Evolutionary conservation across 257 asterid species (phyloP).

Genomic region (Plectranthus barbatus): DNA sequence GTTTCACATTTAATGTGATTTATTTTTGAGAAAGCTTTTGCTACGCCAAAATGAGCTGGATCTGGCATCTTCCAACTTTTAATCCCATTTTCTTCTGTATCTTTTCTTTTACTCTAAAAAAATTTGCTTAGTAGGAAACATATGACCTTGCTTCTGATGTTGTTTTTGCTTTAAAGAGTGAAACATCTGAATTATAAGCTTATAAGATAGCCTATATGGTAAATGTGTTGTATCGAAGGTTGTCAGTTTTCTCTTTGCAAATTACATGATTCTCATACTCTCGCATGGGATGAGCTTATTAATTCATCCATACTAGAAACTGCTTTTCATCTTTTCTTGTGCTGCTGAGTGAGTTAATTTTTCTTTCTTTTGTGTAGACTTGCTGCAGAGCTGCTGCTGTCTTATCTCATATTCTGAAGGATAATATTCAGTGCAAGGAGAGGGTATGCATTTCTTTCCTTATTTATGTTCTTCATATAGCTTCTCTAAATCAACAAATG

Average conservation of each 20-base stretch:
- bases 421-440: slow-evolving; percentile 78
- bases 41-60: slow-evolving; percentile 3
- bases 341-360: slow-evolving; percentile 1
- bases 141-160: not conserved
- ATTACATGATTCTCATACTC: not conserved
- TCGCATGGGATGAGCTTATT: not conserved
- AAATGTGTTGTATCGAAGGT: not conserved
- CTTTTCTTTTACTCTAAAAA: not conserved
- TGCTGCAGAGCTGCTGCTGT: slow-evolving; percentile 96
- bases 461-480: not conserved
- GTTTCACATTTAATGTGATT: not conserved
- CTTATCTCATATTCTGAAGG: slow-evolving; percentile 77
- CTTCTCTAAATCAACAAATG: not conserved
- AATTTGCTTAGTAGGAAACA: not conserved
- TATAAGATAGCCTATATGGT: not conserved
- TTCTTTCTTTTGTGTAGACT: slow-evolving; percentile 44
- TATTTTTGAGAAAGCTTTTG: not conserved
- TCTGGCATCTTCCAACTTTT: not conserved
- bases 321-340: slow-evolving; percentile 10
- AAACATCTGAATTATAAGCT: not conserved
- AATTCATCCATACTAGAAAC: not conserved
- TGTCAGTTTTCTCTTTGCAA: not conserved
- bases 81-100: not conserved
- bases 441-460: slow-evolving; percentile 39
- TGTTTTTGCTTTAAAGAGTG: not conserved